Conservation (phyloP, 306 rosid genomes). For the Hylodesmum podocarpum region DNA sequence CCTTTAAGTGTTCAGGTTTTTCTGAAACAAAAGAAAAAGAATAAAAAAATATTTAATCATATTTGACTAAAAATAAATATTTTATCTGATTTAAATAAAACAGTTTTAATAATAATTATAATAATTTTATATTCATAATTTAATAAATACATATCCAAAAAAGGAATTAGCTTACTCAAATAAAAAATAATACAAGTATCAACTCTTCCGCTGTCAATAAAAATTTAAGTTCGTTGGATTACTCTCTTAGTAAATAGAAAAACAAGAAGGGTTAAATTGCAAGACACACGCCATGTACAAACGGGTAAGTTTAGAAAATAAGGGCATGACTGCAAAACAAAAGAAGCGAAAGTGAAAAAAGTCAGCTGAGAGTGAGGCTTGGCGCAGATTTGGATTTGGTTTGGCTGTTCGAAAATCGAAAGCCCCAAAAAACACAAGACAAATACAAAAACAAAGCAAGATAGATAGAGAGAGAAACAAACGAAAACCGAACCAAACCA, state of each 20-base stretch:
- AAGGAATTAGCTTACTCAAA: not conserved
- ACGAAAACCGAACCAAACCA: not conserved
- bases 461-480: not conserved
- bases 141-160: not conserved
- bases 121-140: not conserved
- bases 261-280: slow-evolving; percentile 1
- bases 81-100: not conserved
- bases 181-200: not conserved
- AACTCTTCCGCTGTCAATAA: too few relatives aligned
- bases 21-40: not conserved
- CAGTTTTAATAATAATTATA: not conserved
- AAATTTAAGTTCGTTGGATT: not conserved
- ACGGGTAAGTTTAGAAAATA: not conserved
- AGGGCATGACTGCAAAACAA: slow-evolving; percentile 3
- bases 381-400: slow-evolving; percentile 30
- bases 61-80: not conserved
- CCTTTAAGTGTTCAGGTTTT: not conserved
- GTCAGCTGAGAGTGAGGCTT: slow-evolving; percentile 42
- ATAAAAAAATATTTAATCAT: not conserved
- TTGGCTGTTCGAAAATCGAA: slow-evolving; percentile 50
- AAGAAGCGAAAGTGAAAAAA: not conserved
- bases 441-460: slow-evolving; percentile 3
- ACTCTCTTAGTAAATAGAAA: not conserved
- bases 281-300: not conserved
- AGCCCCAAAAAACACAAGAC: not conserved